Conservation (phyloP, 2,329 filamentous ascomycete genomes). For the Lecanicillium sp. region DNA sequence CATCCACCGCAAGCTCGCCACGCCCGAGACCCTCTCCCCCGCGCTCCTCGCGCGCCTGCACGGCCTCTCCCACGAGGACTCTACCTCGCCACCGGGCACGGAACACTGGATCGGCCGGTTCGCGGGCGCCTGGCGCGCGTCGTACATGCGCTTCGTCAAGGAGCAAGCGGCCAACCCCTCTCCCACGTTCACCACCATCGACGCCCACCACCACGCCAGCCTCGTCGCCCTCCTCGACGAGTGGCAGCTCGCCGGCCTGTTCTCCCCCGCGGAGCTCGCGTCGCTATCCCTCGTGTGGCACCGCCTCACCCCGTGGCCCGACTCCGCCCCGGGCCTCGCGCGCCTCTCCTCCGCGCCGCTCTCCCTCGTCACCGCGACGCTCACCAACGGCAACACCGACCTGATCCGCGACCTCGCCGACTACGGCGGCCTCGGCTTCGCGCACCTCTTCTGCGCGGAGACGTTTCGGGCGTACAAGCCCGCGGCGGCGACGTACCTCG, state of each 20-base stretch:
- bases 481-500: conserved; percentile 58
- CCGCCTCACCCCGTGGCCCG: conserved; percentile 61
- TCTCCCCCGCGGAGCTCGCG: conserved; percentile 55
- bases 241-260: conserved; percentile 54
- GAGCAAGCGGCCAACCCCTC: conserved; percentile 37
- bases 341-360: conserved; percentile 36
- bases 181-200: conserved; percentile 60
- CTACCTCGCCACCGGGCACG: conserved; percentile 32
- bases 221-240: conserved; percentile 51
- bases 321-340: conserved; percentile 51
- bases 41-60: conserved; percentile 42
- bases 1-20: conserved; percentile 40
- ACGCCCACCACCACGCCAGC: conserved; percentile 62
- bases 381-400: conserved; percentile 68
- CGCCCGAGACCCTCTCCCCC: conserved; percentile 34
- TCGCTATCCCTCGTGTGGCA: conserved; percentile 68
- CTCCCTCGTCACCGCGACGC: conserved; percentile 52
- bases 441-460: conserved; percentile 58
- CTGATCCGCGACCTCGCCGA: conserved; percentile 60
- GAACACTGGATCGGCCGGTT: conserved; percentile 32
- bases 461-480: conserved; percentile 74
- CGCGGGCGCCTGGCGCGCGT: conserved; percentile 63
- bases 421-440: conserved; percentile 56
- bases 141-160: conserved; percentile 56
- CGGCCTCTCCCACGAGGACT: conserved; percentile 50